These are phyloP conservation scores for Eustoma russellianum DNA, from an alignment of 257 asterid species.

Conservation along the genomic window DNA sequence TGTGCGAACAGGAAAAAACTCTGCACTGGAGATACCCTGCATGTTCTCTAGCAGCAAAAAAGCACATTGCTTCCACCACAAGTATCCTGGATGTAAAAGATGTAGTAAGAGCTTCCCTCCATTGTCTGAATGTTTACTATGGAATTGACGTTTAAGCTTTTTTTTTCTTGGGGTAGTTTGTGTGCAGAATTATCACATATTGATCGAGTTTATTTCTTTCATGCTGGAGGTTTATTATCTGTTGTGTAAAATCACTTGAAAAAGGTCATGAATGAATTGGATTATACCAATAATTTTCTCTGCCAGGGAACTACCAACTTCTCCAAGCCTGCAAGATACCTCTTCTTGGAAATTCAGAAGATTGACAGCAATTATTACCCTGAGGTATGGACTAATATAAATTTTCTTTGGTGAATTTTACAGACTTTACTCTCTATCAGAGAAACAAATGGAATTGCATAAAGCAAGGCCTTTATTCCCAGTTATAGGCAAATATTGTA, in stretches of 20 bases:
- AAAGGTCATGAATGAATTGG: too few relatives aligned
- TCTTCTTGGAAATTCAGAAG: slow-evolving; percentile 65
- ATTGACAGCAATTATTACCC: slow-evolving; percentile 72
- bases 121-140: background rate
- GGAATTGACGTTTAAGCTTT: background rate
- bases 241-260: too few relatives aligned
- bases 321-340: slow-evolving; percentile 64
- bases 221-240: background rate
- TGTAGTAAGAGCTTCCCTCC: slow-evolving; percentile 32
- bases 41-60: slow-evolving; percentile 67
- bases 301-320: slow-evolving; percentile 59
- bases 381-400: slow-evolving; percentile 33
- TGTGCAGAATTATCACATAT: too few relatives aligned
- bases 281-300: background rate
- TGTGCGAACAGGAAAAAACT: slow-evolving; percentile 62
- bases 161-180: too few relatives aligned
- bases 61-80: slow-evolving; percentile 60
- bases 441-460: background rate
- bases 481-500: too few relatives aligned
- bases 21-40: slow-evolving; percentile 55
- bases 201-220: background rate
- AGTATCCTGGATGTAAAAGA: slow-evolving; percentile 73
- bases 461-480: too few relatives aligned
- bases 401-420: background rate
- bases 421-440: background rate